phyloP scores from a whole-genome alignment of 2,329 filamentous ascomycete genomes.

The Orbilia brochopaga region DNA sequence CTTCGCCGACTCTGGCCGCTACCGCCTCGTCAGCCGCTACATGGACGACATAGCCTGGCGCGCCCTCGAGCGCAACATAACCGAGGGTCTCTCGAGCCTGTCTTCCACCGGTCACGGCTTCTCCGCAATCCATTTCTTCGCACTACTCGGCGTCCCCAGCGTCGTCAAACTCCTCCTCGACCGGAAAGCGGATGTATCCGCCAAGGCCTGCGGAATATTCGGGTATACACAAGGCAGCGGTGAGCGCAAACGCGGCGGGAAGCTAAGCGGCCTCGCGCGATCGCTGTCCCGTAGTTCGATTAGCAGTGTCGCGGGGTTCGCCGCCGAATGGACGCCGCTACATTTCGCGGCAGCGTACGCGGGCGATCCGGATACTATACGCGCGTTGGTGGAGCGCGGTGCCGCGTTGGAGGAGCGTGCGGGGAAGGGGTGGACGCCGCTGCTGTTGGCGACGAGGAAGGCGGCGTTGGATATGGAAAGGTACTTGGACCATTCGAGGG shows the following conservation, averaged over 20 bases:
- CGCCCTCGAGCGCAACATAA: conserved; percentile 29
- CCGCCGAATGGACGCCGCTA: conserved; percentile 26
- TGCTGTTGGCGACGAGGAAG: conserved; percentile 41
- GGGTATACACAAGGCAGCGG: conserved; percentile 26
- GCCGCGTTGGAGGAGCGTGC: conserved; percentile 29
- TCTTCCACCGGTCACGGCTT: conserved; percentile 42
- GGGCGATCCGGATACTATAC: conserved; percentile 36
- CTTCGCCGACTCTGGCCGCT: conserved; percentile 32
- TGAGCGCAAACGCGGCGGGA: conserved; percentile 26
- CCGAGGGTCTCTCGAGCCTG: conserved; percentile 38
- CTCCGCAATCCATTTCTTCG: conserved; percentile 43
- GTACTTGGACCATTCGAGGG: conserved; percentile 41
- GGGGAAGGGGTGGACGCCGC: conserved; percentile 36
- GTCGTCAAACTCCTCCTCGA: conserved; percentile 33
- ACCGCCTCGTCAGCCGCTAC: conserved; percentile 30
- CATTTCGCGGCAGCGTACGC: conserved; percentile 42
- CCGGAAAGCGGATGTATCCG: conserved; percentile 30
- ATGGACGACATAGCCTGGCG: conserved; percentile 43
- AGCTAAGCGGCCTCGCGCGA: conserved; percentile 35
- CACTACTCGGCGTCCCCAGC: conserved; percentile 27
- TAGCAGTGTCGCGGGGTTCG: not conserved
- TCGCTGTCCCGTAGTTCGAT: conserved; percentile 38
- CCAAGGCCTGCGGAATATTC: conserved; percentile 28
- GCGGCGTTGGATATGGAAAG: conserved; percentile 46
- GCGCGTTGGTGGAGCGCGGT: conserved; percentile 25